These are phyloP conservation scores for Ramaria sp. DNA, from an alignment of 768 basidiomycete genomes.

Conservation along the genomic window DNA sequence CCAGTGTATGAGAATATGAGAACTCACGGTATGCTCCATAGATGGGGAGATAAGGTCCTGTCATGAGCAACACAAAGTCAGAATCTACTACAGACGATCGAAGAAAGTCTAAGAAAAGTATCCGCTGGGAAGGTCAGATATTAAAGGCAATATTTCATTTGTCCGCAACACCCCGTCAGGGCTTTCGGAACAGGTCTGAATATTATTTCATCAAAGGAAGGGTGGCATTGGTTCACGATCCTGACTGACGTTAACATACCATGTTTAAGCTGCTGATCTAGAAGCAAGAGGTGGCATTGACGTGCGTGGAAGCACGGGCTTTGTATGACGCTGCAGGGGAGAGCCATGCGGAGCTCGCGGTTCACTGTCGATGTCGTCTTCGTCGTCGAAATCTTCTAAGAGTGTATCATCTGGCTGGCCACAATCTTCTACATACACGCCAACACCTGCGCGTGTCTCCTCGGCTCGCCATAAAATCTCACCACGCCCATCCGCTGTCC, in stretches of 20 bases:
- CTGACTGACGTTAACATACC: neutral
- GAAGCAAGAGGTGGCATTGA: slow-evolving; percentile 6
- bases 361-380: neutral
- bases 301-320: slow-evolving; percentile 19
- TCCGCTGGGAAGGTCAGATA: slow-evolving; percentile 26
- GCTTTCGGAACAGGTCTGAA: slow-evolving; percentile 72
- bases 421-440: slow-evolving; percentile 70
- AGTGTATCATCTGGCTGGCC: slow-evolving; percentile 26
- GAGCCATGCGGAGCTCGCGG: slow-evolving; percentile 53
- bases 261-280: neutral
- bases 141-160: slow-evolving; percentile 51
- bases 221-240: neutral
- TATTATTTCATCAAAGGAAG: slow-evolving; percentile 48
- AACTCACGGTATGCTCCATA: neutral
- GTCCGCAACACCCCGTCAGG: slow-evolving; percentile 36
- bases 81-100: slow-evolving; percentile 7
- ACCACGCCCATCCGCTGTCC: neutral
- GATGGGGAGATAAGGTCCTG: neutral
- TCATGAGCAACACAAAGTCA: slow-evolving; percentile 21
- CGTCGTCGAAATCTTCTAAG: slow-evolving; percentile 14
- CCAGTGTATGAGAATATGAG: slow-evolving; percentile 18
- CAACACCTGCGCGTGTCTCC: slow-evolving; percentile 55
- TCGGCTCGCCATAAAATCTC: slow-evolving; percentile 60
- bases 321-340: slow-evolving; percentile 50
- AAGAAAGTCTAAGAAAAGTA: neutral